These are phyloP conservation scores for Sugiyamaella americana DNA, from an alignment of 805 yeast genomes.

Conservation along the genomic window DNA sequence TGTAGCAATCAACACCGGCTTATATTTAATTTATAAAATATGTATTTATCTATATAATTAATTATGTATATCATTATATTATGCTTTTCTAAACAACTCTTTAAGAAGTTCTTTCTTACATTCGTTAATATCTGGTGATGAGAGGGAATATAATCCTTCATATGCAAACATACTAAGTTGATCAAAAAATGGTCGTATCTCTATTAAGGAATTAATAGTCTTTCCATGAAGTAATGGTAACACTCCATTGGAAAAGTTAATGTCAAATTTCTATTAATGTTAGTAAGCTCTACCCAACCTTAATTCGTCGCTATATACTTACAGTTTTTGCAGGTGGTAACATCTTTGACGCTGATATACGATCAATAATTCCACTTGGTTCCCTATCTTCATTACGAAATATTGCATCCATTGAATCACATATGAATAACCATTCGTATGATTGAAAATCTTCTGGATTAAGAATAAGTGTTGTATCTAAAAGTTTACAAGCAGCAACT, in stretches of 20 bases:
- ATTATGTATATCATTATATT: not conserved
- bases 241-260: slow-evolving; percentile 18
- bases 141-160: slow-evolving; percentile 57
- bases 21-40: no score
- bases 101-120: slow-evolving; percentile 52
- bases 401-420: slow-evolving; percentile 57
- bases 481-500: slow-evolving; percentile 62
- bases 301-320: slow-evolving; percentile 8
- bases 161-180: slow-evolving; percentile 57
- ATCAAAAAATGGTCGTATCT: slow-evolving; percentile 59
- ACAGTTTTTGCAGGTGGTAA: slow-evolving; percentile 19
- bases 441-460: slow-evolving; percentile 71
- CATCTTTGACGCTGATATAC: slow-evolving; percentile 28
- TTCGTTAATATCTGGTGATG: slow-evolving; percentile 35
- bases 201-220: slow-evolving; percentile 37
- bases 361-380: slow-evolving; percentile 43
- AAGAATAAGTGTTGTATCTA: slow-evolving; percentile 66
- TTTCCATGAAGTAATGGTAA: slow-evolving; percentile 39
- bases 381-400: slow-evolving; percentile 33
- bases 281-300: slow-evolving; percentile 10
- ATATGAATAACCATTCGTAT: slow-evolving; percentile 79
- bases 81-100: slow-evolving; percentile 41
- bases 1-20: no score
- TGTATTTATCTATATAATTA: not conserved
- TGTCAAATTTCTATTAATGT: slow-evolving; percentile 7